Evolutionary conservation across 345 rosid species (phyloP).

Genomic region (Corchorus capsularis): DNA sequence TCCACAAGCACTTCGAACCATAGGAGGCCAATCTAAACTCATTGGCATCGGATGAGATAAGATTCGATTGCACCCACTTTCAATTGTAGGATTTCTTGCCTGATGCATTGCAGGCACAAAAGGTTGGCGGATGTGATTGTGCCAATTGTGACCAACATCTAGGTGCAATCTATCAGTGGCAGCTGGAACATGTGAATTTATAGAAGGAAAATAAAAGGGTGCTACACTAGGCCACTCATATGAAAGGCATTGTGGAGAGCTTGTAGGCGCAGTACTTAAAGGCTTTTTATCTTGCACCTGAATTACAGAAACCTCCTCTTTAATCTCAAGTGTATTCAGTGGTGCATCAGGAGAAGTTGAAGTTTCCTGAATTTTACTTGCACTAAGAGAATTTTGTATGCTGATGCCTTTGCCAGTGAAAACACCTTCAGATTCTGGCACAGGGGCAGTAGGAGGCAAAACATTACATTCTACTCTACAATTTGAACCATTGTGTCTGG

Average conservation of each 20-base stretch:
- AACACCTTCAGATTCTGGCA: constrained; percentile 29
- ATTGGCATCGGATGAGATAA: constrained; percentile 71
- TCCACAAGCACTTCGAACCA: constrained; percentile 77
- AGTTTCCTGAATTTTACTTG: constrained; percentile 37
- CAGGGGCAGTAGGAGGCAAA: constrained; percentile 31
- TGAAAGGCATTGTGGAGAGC: constrained; percentile 59
- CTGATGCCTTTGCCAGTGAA: constrained; percentile 34
- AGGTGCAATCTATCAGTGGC: constrained; percentile 94
- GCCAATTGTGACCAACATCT: constrained; percentile 91
- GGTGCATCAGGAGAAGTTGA: constrained; percentile 31
- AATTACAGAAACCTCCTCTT: constrained; percentile 41
- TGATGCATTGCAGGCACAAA: constrained; percentile 72
- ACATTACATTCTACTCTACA: constrained; percentile 32
- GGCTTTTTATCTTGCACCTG: constrained; percentile 40
- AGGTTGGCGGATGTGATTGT: constrained; percentile 69
- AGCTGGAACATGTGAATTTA: constrained; percentile 75
- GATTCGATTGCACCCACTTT: constrained; percentile 63
- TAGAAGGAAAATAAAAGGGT: constrained; percentile 70
- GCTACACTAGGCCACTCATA: constrained; percentile 88
- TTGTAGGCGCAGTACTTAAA: constrained; percentile 35
- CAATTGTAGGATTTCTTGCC: constrained; percentile 69
- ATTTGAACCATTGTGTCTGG: constrained; percentile 29
- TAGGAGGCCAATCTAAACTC: constrained; percentile 98
- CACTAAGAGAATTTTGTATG: constrained; percentile 31
- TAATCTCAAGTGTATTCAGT: constrained; percentile 33